Conservation (phyloP, 495 filamentous ascomycete species). For the Clavariopsis aquatica region DNA sequence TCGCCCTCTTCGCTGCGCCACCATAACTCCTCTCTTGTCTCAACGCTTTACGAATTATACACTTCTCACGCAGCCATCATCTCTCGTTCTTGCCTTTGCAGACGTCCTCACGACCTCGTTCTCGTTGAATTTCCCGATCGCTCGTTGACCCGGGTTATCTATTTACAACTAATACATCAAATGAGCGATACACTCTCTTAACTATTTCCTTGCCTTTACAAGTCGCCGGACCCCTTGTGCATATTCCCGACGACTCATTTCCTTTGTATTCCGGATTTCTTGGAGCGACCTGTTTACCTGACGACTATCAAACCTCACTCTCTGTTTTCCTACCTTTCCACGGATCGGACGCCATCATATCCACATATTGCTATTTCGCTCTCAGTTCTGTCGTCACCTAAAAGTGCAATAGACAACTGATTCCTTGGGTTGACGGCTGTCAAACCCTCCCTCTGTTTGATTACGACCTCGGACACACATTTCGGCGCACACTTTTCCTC, state of each 20-base stretch:
- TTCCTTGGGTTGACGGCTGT: constrained; percentile 26
- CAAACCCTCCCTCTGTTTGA: constrained; percentile 33
- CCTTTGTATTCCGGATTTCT: constrained; percentile 10
- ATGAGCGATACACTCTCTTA: constrained; percentile 43
- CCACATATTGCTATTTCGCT: constrained; percentile 32
- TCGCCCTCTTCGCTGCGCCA: not conserved
- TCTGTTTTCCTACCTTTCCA: constrained; percentile 17
- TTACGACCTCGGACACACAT: constrained; percentile 21
- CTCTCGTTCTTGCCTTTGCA: constrained; percentile 13
- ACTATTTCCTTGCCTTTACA: constrained; percentile 41
- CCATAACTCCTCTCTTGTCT: constrained; percentile 17
- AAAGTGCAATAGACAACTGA: constrained; percentile 38
- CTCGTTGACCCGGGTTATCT: constrained; percentile 41
- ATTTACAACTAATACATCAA: constrained; percentile 40
- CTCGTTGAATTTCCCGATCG: constrained; percentile 17
- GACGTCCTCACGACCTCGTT: constrained; percentile 16
- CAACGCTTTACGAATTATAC: constrained; percentile 40
- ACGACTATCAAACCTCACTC: constrained; percentile 25
- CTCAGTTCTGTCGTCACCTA: constrained; percentile 35
- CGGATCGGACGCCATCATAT: constrained; percentile 30
- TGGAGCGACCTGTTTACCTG: constrained; percentile 34
- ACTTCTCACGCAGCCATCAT: constrained; percentile 39
- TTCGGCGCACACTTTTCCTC: not conserved
- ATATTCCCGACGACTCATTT: constrained; percentile 35
- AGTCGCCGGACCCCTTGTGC: constrained; percentile 38